Evolutionary conservation across 2,329 filamentous ascomycete genomes (phyloP), one percentile per base, ranked within the genome.

Genomic region (Xylariaceae sp.): DNA sequence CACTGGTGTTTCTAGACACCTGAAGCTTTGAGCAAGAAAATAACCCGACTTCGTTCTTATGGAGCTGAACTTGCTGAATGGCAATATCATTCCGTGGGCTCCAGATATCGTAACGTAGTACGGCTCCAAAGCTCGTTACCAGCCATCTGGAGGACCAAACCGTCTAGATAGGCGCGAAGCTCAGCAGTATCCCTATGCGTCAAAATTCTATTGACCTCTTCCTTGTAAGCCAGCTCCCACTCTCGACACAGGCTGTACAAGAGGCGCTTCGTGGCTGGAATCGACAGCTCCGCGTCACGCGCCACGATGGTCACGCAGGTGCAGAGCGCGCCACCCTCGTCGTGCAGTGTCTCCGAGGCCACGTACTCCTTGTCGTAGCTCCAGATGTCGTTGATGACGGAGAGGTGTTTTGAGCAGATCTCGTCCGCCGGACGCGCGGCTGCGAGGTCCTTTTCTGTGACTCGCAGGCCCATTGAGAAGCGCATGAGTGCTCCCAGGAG

Each of bases 371-470:
- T 56, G 6, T 53, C 50, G 13, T 45, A 54, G 18, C 52, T 54
- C 48, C 48, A 54, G 6, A 51, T 51, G 12, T 54, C 52, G n/a
- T 56, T 56, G 31, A 75, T 58, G 6, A 74, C 57, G 2, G 70
- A 69, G 41, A 75, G 60, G 42, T 74, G 73, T 53, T 69, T 68
- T 5, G 65, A 57, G 51, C 63, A 70, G 51, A 70, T 72, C 31
- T 51, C 40, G 13, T 75, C 71, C 6, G 73, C 46, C 0, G 56
- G 38, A 1, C 51, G 39, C 2, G 67, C 52, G 0, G 47, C 28
- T 0, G 47, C 42, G 0, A 71, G 54, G n/a, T 74, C 69, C 1
- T 56, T 50, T 0, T 54, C n/a, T 1, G 51, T 56, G 1, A 73
- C 45, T 6, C 58, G 51, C 1, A 74, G 58, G 6, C 48, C 57